A percentile compares a stretch with the other conserved stretches of the same genome.
phyloP scores from a whole-genome alignment of 2,329 filamentous ascomycete species.

The Laburnicola sp. region DNA sequence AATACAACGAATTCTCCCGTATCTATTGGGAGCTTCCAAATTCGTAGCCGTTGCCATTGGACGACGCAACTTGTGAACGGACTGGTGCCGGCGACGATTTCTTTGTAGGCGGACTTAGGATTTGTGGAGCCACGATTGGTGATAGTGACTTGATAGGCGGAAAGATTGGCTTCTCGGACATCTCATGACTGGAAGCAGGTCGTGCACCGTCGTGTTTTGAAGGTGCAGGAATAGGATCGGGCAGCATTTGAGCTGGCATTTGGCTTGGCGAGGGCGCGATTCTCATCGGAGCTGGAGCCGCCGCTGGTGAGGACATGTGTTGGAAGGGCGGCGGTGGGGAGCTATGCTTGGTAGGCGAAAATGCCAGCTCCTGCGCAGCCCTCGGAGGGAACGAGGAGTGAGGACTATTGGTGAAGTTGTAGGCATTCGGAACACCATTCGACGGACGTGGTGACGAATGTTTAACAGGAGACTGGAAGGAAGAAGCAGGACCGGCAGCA shows the following conservation, averaged over 20 bases:
- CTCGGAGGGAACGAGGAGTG: conserved; percentile 53
- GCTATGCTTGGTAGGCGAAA: conserved; percentile 46
- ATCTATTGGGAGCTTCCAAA: conserved; percentile 2
- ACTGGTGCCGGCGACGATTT: conserved; percentile 38
- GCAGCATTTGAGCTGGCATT: conserved; percentile 39
- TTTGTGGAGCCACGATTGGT: conserved; percentile 60
- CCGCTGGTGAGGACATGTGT: conserved; percentile 39
- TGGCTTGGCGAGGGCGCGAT: conserved; percentile 37
- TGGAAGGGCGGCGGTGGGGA: conserved; percentile 41
- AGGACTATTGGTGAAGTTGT: conserved; percentile 45
- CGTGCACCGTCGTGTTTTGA: conserved; percentile 50
- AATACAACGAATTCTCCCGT: not conserved
- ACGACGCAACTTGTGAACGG: conserved; percentile 11
- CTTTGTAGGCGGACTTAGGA: conserved; percentile 65
- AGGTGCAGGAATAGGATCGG: conserved; percentile 48
- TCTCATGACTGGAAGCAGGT: conserved; percentile 37
- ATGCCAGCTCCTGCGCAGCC: conserved; percentile 36
- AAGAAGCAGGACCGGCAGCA: conserved; percentile 27
- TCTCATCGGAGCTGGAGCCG: conserved; percentile 24
- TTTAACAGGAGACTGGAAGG: conserved; percentile 40
- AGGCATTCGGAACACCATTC: conserved; percentile 36
- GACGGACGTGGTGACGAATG: conserved; percentile 41
- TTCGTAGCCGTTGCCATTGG: conserved; percentile 2
- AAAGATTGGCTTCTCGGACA: conserved; percentile 52
- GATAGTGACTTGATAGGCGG: conserved; percentile 62